These are phyloP conservation scores for Knufia fluminis DNA, from an alignment of 2,329 filamentous ascomycete genomes.

Conservation along the genomic window DNA sequence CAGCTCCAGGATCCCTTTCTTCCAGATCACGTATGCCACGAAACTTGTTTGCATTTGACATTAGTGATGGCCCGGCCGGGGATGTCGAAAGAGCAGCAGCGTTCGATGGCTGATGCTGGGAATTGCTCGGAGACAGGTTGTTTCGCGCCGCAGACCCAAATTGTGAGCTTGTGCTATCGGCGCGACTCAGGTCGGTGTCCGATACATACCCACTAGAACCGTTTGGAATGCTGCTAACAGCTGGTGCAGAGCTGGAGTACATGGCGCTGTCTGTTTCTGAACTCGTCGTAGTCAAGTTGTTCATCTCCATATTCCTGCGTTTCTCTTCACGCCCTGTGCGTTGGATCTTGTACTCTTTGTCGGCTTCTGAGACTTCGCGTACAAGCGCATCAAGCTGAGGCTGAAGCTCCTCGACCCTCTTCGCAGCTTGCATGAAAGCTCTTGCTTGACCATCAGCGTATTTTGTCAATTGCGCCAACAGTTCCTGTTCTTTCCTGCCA, in stretches of 20 bases:
- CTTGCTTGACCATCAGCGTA: conserved; percentile 86
- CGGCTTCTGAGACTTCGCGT: conserved; percentile 79
- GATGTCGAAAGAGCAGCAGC: conserved; percentile 31
- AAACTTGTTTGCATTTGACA: conserved; percentile 52
- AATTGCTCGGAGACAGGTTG: conserved; percentile 27
- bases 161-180: conserved; percentile 66
- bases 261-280: conserved; percentile 60
- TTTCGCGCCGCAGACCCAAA: conserved; percentile 41
- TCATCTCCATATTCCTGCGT: conserved; percentile 79
- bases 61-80: conserved; percentile 27
- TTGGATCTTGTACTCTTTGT: conserved; percentile 95
- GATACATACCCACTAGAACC: conserved; percentile 47
- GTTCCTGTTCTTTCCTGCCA: conserved; percentile 95
- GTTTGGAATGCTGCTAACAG: conserved; percentile 26
- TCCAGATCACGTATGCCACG: conserved; percentile 89
- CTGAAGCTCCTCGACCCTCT: conserved; percentile 76
- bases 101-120: conserved; percentile 19
- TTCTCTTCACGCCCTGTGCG: conserved; percentile 94
- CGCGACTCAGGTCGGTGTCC: conserved; percentile 61
- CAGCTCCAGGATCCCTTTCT: conserved; percentile 59
- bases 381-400: conserved; percentile 85
- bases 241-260: conserved; percentile 34
- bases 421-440: conserved; percentile 70
- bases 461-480: conserved; percentile 85
- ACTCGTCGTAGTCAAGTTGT: conserved; percentile 44